Conservation (phyloP, 805 yeast species). For the Starmerella floricola region DNA sequence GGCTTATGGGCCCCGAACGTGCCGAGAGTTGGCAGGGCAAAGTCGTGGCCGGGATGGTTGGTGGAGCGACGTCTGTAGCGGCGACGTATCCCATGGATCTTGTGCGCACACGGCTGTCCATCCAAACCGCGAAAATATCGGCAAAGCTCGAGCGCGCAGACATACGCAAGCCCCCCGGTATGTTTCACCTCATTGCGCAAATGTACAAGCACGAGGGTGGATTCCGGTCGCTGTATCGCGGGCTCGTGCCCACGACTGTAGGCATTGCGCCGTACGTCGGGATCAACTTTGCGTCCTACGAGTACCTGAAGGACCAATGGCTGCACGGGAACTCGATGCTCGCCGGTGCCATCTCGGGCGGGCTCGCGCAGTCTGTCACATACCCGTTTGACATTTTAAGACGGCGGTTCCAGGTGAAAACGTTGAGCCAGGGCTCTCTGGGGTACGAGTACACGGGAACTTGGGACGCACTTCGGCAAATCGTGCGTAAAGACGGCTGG, state of each 20-base stretch:
- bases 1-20: constrained; percentile 34
- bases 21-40: constrained; percentile 20
- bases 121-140: constrained; percentile 64
- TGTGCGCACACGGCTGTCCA: constrained; percentile 75
- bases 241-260: constrained; percentile 76
- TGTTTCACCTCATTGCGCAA: constrained; percentile 41
- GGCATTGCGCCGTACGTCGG: constrained; percentile 98
- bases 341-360: constrained; percentile 81
- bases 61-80: constrained; percentile 67
- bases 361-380: constrained; percentile 76
- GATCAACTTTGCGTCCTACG: constrained; percentile 81
- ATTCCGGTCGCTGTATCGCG: constrained; percentile 60
- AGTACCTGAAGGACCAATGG: constrained; percentile 50
- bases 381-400: constrained; percentile 86
- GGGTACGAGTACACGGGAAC: constrained; percentile 78
- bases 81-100: constrained; percentile 88
- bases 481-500: constrained; percentile 64
- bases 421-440: constrained; percentile 50
- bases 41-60: constrained; percentile 62
- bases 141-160: constrained; percentile 15
- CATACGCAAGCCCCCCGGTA: constrained; percentile 52
- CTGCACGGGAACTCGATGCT: constrained; percentile 40
- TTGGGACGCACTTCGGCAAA: constrained; percentile 56
- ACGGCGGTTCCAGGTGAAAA: constrained; percentile 80
- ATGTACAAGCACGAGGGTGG: constrained; percentile 79